Percentiles rank a stretch among this genome's conserved stretches.
Evolutionary conservation across 208 protist genomes (phyloP).

Genomic region (Wallacemonas sp.): DNA sequence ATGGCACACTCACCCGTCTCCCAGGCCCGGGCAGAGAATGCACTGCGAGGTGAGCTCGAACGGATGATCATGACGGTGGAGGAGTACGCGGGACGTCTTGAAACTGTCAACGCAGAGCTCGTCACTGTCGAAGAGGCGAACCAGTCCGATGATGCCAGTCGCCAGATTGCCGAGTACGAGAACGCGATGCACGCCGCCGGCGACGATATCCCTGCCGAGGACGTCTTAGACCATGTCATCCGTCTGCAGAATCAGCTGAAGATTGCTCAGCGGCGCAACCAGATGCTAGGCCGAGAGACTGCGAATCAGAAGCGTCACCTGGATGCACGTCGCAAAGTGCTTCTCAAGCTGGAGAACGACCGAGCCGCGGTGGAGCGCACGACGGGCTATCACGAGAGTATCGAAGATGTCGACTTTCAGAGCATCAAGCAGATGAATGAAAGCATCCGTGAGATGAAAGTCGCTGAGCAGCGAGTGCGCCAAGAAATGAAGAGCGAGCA

Average conservation of each 20-base stretch:
- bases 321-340: slow-evolving; percentile 47
- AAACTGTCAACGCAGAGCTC: slow-evolving; percentile 45
- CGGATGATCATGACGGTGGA: slow-evolving; percentile 62
- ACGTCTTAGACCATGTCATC: slow-evolving; percentile 81
- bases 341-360: slow-evolving; percentile 41
- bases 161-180: slow-evolving; percentile 71
- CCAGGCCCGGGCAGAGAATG: slow-evolving; percentile 17
- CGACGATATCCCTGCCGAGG: slow-evolving; percentile 73
- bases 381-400: slow-evolving; percentile 77
- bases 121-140: slow-evolving; percentile 64
- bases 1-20: slow-evolving; percentile 10
- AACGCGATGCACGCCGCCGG: slow-evolving; percentile 27
- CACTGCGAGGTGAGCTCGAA: slow-evolving; percentile 51
- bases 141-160: slow-evolving; percentile 61
- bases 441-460: slow-evolving; percentile 64
- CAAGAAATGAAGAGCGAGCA: slow-evolving; percentile 62
- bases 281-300: slow-evolving; percentile 75
- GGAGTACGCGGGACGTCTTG: slow-evolving; percentile 46
- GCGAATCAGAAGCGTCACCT: slow-evolving; percentile 63
- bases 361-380: slow-evolving; percentile 42
- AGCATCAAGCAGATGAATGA: slow-evolving; percentile 30
- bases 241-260: slow-evolving; percentile 88
- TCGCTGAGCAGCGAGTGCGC: slow-evolving; percentile 51
- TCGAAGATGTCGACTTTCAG: slow-evolving; percentile 35
- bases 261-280: slow-evolving; percentile 75